These are phyloP conservation scores for Naganishia vaughanmartiniae DNA, from an alignment of 768 basidiomycete species.

Conservation along the genomic window DNA sequence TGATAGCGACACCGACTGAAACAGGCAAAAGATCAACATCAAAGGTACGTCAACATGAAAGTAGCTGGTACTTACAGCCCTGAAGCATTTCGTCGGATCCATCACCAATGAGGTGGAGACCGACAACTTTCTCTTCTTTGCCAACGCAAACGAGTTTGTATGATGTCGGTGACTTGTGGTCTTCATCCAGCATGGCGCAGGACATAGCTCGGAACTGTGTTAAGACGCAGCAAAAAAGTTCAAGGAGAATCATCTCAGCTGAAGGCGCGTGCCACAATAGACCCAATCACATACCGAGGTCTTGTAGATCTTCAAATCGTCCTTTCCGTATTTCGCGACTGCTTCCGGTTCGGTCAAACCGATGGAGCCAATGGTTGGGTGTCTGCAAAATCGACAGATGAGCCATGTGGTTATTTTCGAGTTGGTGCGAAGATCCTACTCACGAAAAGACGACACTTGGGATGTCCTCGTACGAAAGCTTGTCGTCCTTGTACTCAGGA, in stretches of 20 bases:
- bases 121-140: constrained; percentile 91
- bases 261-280: neutral
- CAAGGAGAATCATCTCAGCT: neutral
- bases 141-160: constrained; percentile 88
- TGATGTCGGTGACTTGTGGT: constrained; percentile 90
- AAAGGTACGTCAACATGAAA: neutral
- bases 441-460: constrained; percentile 96
- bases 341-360: constrained; percentile 93
- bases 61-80: constrained; percentile 62
- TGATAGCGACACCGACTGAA: constrained; percentile 77
- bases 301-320: constrained; percentile 85
- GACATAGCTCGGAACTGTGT: constrained; percentile 65
- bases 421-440: constrained; percentile 50
- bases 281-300: constrained; percentile 47
- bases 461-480: constrained; percentile 83
- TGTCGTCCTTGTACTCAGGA: constrained; percentile 77
- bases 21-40: neutral
- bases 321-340: constrained; percentile 73
- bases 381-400: constrained; percentile 56
- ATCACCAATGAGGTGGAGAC: constrained; percentile 83
- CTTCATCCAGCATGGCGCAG: constrained; percentile 82
- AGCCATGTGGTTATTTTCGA: neutral
- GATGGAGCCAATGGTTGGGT: constrained; percentile 92
- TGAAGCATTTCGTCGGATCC: constrained; percentile 94
- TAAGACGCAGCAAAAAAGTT: constrained; percentile 22